phyloP scores from a whole-genome alignment of 441 rosid genomes.

The Bruguiera hainesii region DNA sequence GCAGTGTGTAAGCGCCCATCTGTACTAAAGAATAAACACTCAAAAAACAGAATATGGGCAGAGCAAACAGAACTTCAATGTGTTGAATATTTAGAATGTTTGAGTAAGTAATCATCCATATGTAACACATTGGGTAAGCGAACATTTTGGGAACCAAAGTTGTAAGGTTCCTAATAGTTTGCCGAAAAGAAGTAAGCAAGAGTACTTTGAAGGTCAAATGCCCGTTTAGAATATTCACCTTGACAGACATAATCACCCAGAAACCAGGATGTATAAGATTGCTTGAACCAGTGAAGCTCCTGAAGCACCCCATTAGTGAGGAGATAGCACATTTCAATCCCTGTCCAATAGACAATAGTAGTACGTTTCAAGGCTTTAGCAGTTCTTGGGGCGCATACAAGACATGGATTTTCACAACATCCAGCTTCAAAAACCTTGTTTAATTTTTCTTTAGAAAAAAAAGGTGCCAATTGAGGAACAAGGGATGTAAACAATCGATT shows the following conservation, averaged over 20 bases:
- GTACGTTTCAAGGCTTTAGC: too few relatives aligned
- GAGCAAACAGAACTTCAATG: constrained; percentile 3
- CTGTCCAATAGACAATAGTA: constrained; percentile 29
- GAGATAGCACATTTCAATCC: constrained; percentile 51
- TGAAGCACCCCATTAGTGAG: constrained; percentile 49
- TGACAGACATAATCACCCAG: constrained; percentile 68
- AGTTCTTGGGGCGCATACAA: background rate
- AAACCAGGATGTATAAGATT: constrained; percentile 80
- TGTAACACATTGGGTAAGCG: background rate
- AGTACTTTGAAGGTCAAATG: background rate
- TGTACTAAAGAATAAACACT: constrained; percentile 18
- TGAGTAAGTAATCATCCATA: too few relatives aligned
- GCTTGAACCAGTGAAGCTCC: constrained; percentile 86
- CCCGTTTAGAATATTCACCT: constrained; percentile 35
- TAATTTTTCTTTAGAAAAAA: too few relatives aligned
- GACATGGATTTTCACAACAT: too few relatives aligned
- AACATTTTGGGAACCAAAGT: background rate
- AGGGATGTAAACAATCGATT: too few relatives aligned
- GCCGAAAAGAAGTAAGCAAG: background rate
- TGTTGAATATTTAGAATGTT: background rate
- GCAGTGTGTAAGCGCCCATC: constrained; percentile 80
- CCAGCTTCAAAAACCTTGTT: too few relatives aligned
- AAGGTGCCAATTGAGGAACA: too few relatives aligned
- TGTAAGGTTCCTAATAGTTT: background rate
- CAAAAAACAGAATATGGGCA: background rate